Evolutionary conservation across 495 filamentous ascomycete species (phyloP), one percentile per base, ranked within the genome.

Genomic region (Pseudevernia furfuracea): DNA sequence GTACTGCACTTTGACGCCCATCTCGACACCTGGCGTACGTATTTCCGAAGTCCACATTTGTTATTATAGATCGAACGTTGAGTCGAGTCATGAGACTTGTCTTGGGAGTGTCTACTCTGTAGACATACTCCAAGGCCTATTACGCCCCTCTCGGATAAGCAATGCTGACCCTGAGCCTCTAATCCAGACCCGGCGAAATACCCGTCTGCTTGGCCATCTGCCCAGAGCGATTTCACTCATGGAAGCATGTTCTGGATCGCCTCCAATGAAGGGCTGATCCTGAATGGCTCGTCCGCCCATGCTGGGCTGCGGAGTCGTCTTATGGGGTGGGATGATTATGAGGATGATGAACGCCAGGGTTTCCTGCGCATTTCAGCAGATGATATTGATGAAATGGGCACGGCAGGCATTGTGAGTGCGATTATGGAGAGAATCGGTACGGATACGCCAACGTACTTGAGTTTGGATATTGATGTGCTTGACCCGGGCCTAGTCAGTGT

Each of bases 211-310:
- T 95, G 90, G 90, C 74, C 79, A 11, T 82, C 79, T 17, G 80
- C 84, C 70, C 88, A 89, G 71, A 79, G 83, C 12, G 79, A 84
- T 64, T 95, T 93, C 76, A 93, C 86, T 71, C 90, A 95, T 73
- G 90, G 90, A 6, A 86, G 80, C 57, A 92, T 93, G 84, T 94
- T 95, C 80, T 89, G 88, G 84, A 80, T 91, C 58, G 90, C 90
- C 4, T 84, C 83, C 56, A 82, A 84, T 32, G 90, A 93, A 73
- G 88, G 88, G 0, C 74, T 93, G 32, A 84, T 93, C 53, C 76
- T 81, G 41, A 88, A 90, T 68, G 72, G 74, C 25, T 85, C 81
- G 6, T 88, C 84, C 23, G 87, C 90, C 23, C 90, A 94, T 71
- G 90, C 88, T 2, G 89, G 90, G 1, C 79, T 94, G 46, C 81